Evolutionary conservation across 805 yeast genomes (phyloP), one percentile per base, ranked within the genome.

Genomic region (Spathaspora girioi): DNA sequence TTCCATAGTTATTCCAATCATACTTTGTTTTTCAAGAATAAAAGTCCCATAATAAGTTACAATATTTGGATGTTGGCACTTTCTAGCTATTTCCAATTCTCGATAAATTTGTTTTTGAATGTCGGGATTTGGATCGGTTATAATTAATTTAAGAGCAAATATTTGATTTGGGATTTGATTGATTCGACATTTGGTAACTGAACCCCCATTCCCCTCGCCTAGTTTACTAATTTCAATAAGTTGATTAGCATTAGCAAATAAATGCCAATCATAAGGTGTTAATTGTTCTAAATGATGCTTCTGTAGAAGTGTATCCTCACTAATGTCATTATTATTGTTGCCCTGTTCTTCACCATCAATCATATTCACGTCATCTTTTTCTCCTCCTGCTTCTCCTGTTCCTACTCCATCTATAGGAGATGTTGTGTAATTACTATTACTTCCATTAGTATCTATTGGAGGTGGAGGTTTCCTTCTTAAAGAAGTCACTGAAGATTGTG

Each of bases 131-230:
- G 90, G 89, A 65, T 85, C 87, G 10, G 89, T 79, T 18, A 83
- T 81, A 47, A 87, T 86, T 42, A 85, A 77, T 66, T 81, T 93
- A 54, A 94, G 70, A 0, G 99, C 99, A 77, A 93, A 93, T 4
- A 91, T 75, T 31, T 81, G 80, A 51, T 71, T 73, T 10, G 59
- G 51, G 14, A 51, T 27, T 31, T 55, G 51, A 15, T 45, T 14
- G 48, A 93, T 72, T 51, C 73, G 72, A 67, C 98, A 93, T 64
- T 89, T 85, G 18, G 86, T 78, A 10, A 93, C 99, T 10, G 89
- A 79, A 0, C 98, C 99, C 14, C 97, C 96, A 35, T 89, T 86
- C 15, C 99, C 99, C 71, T 94, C 98, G 17, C 99, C 99, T 19
- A 93, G 67, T 27, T 81, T 77, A 18, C 83, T 84, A 38, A 92